These are phyloP conservation scores for Talaromyces sp. DNA, from an alignment of 2,329 filamentous ascomycete genomes.

Conservation along the genomic window DNA sequence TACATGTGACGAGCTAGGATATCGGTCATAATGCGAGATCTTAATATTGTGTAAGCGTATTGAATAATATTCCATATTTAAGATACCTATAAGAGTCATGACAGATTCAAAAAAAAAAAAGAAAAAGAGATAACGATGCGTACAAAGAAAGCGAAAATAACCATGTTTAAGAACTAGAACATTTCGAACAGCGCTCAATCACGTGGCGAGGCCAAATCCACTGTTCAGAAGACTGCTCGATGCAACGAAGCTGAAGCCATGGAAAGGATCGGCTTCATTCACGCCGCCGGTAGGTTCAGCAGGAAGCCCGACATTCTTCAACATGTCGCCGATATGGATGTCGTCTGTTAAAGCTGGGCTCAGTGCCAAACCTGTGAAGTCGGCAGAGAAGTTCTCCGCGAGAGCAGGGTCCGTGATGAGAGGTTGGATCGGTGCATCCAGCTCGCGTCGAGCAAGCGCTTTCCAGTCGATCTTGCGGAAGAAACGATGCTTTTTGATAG, in stretches of 20 bases:
- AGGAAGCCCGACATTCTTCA: slow-evolving; percentile 18
- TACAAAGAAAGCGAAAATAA: background rate
- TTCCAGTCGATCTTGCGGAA: slow-evolving; percentile 97
- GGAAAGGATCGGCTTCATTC: slow-evolving; percentile 40
- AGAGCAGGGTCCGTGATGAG: slow-evolving; percentile 92
- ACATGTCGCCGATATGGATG: slow-evolving; percentile 18
- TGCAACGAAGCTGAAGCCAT: slow-evolving; percentile 47
- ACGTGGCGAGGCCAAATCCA: slow-evolving; percentile 26
- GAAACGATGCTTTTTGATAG: slow-evolving; percentile 88
- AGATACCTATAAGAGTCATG: background rate
- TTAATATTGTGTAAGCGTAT: too few species aligned
- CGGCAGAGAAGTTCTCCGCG: slow-evolving; percentile 91
- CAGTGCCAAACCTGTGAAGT: slow-evolving; percentile 81
- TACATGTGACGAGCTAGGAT: slow-evolving; percentile 1
- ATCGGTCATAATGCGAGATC: background rate
- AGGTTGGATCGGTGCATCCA: slow-evolving; percentile 84
- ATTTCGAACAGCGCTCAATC: background rate
- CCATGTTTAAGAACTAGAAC: background rate
- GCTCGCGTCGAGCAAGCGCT: slow-evolving; percentile 71
- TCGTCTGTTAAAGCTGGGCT: slow-evolving; percentile 58
- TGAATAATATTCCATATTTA: background rate
- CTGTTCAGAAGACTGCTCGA: slow-evolving; percentile 44
- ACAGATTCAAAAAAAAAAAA: background rate
- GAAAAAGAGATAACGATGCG: too few species aligned
- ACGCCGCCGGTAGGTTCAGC: slow-evolving; percentile 16